A percentile compares a stretch with the other conserved stretches of the same genome.
Conservation (phyloP, 257 asterid species). For the Lavandula angustifolia region DNA sequence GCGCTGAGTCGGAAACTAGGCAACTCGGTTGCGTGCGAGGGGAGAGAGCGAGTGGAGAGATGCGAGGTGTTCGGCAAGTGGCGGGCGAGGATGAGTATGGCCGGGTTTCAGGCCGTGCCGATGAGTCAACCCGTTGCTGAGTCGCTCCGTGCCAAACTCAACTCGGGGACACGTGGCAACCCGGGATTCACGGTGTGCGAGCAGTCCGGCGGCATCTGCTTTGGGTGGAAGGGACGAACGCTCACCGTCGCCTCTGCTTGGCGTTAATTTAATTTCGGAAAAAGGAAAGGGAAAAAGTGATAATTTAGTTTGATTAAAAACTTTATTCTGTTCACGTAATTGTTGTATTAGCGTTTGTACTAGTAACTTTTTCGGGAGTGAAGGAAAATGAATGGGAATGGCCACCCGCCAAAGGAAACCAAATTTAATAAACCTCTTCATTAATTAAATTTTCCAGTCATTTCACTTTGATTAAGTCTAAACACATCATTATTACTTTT, state of each 20-base stretch:
- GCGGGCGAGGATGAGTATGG: slow-evolving; percentile 89
- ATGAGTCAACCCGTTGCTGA: slow-evolving; percentile 58
- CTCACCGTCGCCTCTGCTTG: slow-evolving; percentile 93
- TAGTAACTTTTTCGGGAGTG: slow-evolving; percentile 25
- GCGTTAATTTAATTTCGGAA: slow-evolving; percentile 47
- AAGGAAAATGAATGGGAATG: no score
- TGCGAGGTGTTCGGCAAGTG: slow-evolving; percentile 88
- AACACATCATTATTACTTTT: no score
- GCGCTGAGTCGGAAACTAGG: slow-evolving; percentile 72
- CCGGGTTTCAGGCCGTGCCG: slow-evolving; percentile 58
- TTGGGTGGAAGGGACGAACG: slow-evolving; percentile 93
- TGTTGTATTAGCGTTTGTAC: slow-evolving; percentile 32
- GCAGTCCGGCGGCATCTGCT: slow-evolving; percentile 69
- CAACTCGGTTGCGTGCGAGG: slow-evolving; percentile 96
- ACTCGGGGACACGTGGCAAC: slow-evolving; percentile 82
- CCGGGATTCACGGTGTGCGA: slow-evolving; percentile 78
- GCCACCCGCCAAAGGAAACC: no score
- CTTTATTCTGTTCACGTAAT: slow-evolving; percentile 26
- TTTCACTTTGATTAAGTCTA: no score
- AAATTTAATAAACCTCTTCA: no score
- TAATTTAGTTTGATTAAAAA: slow-evolving; percentile 17
- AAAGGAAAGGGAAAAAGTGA: not conserved
- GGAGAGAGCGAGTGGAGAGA: slow-evolving; percentile 84
- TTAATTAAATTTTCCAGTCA: no score
- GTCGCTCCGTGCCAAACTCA: slow-evolving; percentile 57